These are phyloP conservation scores for Mycena venus DNA, from an alignment of 768 basidiomycete species.

Conservation along the genomic window DNA sequence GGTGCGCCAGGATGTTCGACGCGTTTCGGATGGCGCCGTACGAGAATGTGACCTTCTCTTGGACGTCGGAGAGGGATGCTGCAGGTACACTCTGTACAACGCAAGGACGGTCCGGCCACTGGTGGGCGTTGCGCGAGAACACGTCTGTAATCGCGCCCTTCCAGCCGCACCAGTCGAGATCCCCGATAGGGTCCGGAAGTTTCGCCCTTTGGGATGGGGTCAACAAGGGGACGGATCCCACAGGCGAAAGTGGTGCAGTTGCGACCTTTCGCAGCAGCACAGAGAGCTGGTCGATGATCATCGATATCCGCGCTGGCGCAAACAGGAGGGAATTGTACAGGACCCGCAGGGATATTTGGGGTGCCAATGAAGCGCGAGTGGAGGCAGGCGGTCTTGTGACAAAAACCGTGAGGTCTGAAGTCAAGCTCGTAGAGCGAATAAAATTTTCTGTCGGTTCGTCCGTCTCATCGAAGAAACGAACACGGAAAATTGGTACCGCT, in stretches of 20 bases:
- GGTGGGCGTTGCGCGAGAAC: constrained; percentile 88
- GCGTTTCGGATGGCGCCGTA: constrained; percentile 88
- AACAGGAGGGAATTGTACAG: constrained; percentile 97
- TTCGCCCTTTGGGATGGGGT: constrained; percentile 76
- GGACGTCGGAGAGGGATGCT: constrained; percentile 51
- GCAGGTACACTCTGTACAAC: constrained; percentile 84
- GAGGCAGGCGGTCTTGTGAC: constrained; percentile 80
- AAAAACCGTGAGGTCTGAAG: constrained; percentile 94
- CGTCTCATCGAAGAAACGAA: constrained; percentile 96
- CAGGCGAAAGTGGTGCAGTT: constrained; percentile 72
- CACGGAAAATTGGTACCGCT: constrained; percentile 85
- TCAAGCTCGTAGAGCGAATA: constrained; percentile 83
- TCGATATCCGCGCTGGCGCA: constrained; percentile 79
- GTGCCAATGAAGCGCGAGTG: constrained; percentile 77
- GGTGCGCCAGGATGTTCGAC: constrained; percentile 91
- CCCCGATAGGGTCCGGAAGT: constrained; percentile 87
- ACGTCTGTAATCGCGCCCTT: constrained; percentile 97
- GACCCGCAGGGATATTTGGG: constrained; percentile 83
- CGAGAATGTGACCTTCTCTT: constrained; percentile 74
- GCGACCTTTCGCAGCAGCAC: constrained; percentile 81
- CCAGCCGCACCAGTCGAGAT: constrained; percentile 97
- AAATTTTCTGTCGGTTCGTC: constrained; percentile 81
- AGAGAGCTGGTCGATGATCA: constrained; percentile 89
- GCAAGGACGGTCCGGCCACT: constrained; percentile 86
- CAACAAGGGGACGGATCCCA: constrained; percentile 86